A percentile compares a stretch with the other conserved stretches of the same genome.
Evolutionary conservation across 139 green algal genomes (phyloP).

Genomic region (Spirogloea muscicola): DNA sequence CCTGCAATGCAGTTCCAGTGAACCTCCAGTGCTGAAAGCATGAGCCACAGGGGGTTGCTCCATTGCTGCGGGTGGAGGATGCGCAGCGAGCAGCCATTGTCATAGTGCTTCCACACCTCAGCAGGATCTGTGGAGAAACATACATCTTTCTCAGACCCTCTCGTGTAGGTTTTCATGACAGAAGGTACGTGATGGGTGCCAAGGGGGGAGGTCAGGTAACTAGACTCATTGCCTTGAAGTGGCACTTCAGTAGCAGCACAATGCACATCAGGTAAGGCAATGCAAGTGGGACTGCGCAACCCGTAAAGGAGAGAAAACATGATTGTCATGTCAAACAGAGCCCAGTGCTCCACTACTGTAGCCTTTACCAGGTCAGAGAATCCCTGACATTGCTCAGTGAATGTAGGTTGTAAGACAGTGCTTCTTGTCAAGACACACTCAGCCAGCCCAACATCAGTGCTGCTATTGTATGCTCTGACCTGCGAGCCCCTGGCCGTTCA

Average conservation of each 20-base stretch:
- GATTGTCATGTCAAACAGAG: background rate
- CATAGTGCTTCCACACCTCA: conserved; percentile 56
- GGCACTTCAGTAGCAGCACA: background rate
- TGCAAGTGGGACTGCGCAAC: background rate
- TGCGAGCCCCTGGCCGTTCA: conserved; percentile 59
- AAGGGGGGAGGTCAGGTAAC: too few species aligned
- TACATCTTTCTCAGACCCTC: background rate
- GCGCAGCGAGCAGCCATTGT: conserved; percentile 48
- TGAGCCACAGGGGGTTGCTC: conserved; percentile 45
- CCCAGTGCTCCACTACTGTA: background rate
- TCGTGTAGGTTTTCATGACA: too few species aligned
- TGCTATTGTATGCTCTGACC: background rate
- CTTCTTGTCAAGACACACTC: too few species aligned
- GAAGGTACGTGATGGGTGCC: too few species aligned
- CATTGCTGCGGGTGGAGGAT: conserved; percentile 62
- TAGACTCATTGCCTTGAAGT: too few species aligned
- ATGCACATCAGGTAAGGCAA: background rate
- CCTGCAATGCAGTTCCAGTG: conserved; percentile 48
- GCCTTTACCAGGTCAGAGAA: background rate
- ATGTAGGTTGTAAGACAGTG: background rate
- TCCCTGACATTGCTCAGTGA: background rate
- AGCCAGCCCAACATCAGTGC: too few species aligned
- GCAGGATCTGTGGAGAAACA: conserved; percentile 47
- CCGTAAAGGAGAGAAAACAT: background rate
- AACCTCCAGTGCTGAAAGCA: conserved; percentile 56